phyloP scores from a whole-genome alignment of 352 stramenopile genomes.

The Blastocystis sp. region DNA sequence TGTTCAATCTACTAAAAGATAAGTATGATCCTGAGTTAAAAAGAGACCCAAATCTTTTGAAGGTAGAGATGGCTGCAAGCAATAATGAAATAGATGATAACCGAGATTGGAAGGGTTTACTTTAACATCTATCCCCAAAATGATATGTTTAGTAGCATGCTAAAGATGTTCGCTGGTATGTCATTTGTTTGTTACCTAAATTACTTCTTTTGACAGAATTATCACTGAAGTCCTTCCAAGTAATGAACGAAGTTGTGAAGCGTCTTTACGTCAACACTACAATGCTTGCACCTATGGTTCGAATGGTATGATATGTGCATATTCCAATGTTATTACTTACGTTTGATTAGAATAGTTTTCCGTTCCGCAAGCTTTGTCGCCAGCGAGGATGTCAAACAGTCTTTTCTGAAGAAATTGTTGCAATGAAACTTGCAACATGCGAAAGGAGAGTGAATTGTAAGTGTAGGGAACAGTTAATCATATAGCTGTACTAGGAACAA shows the following conservation, averaged over 20 bases:
- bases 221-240: not conserved
- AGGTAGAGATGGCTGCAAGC: slow-evolving; percentile 71
- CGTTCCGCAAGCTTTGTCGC: slow-evolving; percentile 31
- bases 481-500: slow-evolving; percentile 56
- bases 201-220: not conserved
- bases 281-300: slow-evolving; percentile 65
- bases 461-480: not conserved
- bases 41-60: slow-evolving; percentile 78
- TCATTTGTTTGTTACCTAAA: not conserved
- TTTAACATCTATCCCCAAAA: slow-evolving; percentile 28
- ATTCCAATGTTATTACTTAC: not conserved
- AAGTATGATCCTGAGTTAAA: slow-evolving; percentile 77
- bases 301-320: slow-evolving; percentile 33
- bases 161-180: slow-evolving; percentile 62
- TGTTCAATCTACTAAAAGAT: slow-evolving; percentile 83
- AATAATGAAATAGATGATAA: slow-evolving; percentile 8
- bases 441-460: slow-evolving; percentile 56
- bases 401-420: slow-evolving; percentile 67
- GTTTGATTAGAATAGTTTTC: slow-evolving; percentile 42
- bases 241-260: slow-evolving; percentile 34
- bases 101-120: slow-evolving; percentile 48
- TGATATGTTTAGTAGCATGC: slow-evolving; percentile 33
- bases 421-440: slow-evolving; percentile 44
- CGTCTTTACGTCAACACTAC: slow-evolving; percentile 61
- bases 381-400: slow-evolving; percentile 62